phyloP scores from a whole-genome alignment of 306 rosid genomes.

The Rosa multiflora region DNA sequence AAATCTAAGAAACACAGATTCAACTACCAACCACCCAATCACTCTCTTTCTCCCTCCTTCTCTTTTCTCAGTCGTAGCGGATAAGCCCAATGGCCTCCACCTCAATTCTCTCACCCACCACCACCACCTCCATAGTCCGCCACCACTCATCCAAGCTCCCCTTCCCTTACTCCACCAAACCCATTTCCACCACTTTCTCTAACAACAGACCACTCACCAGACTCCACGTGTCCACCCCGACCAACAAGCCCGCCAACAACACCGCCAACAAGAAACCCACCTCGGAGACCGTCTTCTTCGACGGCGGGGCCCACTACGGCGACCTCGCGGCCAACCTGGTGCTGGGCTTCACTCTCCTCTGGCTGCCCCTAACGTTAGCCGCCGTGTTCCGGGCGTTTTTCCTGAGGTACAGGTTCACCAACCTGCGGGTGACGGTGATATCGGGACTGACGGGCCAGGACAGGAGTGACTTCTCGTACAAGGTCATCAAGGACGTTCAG shows the following conservation, averaged over 20 bases:
- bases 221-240: constrained; percentile 73
- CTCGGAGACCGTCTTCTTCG: constrained; percentile 73
- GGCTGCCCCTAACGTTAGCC: constrained; percentile 86
- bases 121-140: constrained; percentile 33
- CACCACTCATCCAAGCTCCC: constrained; percentile 17
- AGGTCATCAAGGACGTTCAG: constrained; percentile 80
- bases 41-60: neutral
- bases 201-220: constrained; percentile 39
- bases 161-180: constrained; percentile 23
- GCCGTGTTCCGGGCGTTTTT: constrained; percentile 72
- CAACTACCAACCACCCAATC: constrained; percentile 18
- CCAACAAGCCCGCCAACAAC: constrained; percentile 51
- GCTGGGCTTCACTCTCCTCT: constrained; percentile 78
- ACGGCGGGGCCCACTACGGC: constrained; percentile 96
- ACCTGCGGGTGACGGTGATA: constrained; percentile 76
- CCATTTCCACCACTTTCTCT: constrained; percentile 3
- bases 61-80: constrained; percentile 15
- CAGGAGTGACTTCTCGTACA: constrained; percentile 77
- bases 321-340: constrained; percentile 70
- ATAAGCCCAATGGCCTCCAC: constrained; percentile 67
- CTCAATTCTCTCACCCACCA: constrained; percentile 48
- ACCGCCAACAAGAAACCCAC: constrained; percentile 32
- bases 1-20: neutral
- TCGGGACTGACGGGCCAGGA: constrained; percentile 89
- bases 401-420: constrained; percentile 86